A percentile compares a stretch with the other conserved stretches of the same genome.
Evolutionary conservation across 768 basidiomycete species (phyloP).

Genomic region (Lentinula aciculospora): DNA sequence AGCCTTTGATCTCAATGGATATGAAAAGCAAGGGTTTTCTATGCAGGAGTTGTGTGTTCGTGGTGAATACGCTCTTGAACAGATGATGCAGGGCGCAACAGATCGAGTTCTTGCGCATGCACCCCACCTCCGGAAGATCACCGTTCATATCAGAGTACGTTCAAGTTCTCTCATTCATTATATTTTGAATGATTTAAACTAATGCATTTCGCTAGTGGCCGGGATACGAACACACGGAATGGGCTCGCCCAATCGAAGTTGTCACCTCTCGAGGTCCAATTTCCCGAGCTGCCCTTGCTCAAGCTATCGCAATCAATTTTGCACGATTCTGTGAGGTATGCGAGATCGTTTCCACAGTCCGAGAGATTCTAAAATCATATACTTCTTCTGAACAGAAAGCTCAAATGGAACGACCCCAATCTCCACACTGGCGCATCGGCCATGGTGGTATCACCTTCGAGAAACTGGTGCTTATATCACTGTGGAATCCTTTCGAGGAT

Average conservation of each 20-base stretch:
- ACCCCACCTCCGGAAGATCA: slow-evolving; percentile 23
- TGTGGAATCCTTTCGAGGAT: slow-evolving; percentile 36
- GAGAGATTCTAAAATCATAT: neutral
- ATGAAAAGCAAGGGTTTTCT: slow-evolving; percentile 34
- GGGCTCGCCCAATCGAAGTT: slow-evolving; percentile 31
- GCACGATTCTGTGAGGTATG: slow-evolving; percentile 32
- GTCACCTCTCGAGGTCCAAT: slow-evolving; percentile 26
- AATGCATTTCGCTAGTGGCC: slow-evolving; percentile 32
- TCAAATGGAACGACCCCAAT: slow-evolving; percentile 17
- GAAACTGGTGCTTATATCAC: slow-evolving; percentile 33
- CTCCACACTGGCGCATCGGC: slow-evolving; percentile 27
- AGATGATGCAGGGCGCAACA: slow-evolving; percentile 32
- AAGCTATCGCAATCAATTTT: slow-evolving; percentile 29
- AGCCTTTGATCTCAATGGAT: slow-evolving; percentile 37
- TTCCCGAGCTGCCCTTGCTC: slow-evolving; percentile 37
- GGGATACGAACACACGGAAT: slow-evolving; percentile 38
- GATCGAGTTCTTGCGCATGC: slow-evolving; percentile 34
- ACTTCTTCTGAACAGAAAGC: slow-evolving; percentile 21
- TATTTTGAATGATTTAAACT: neutral
- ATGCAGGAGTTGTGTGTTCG: slow-evolving; percentile 39
- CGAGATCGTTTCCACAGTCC: neutral
- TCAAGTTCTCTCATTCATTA: neutral
- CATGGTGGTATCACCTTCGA: slow-evolving; percentile 31
- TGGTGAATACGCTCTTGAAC: slow-evolving; percentile 25
- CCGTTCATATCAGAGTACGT: slow-evolving; percentile 34